phyloP scores from a whole-genome alignment of 768 basidiomycete species.

The Pleurotus djamor region DNA sequence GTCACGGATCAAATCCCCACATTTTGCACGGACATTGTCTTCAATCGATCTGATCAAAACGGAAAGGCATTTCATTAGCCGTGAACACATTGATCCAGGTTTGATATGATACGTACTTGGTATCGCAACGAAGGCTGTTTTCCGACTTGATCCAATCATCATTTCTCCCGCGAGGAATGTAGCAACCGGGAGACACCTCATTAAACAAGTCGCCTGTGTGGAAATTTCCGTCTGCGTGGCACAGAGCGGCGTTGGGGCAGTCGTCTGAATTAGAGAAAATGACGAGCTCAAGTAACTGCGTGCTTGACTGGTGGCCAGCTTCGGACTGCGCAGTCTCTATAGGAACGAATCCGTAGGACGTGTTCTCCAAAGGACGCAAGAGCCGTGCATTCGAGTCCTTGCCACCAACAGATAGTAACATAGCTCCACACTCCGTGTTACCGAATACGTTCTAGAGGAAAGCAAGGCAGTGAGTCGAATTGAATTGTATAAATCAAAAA shows the following conservation, averaged over 20 bases:
- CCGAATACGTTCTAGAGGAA: slow-evolving; percentile 68
- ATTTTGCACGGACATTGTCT: slow-evolving; percentile 71
- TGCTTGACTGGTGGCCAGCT: slow-evolving; percentile 41
- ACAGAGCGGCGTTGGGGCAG: slow-evolving; percentile 53
- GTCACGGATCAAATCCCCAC: slow-evolving; percentile 61
- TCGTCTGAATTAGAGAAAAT: slow-evolving; percentile 55
- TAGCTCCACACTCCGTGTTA: slow-evolving; percentile 77
- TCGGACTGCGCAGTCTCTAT: slow-evolving; percentile 29
- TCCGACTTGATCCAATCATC: slow-evolving; percentile 78
- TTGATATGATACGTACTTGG: slow-evolving; percentile 40
- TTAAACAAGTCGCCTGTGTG: slow-evolving; percentile 71
- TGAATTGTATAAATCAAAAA: not conserved
- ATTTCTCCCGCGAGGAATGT: slow-evolving; percentile 56
- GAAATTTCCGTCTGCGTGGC: slow-evolving; percentile 57
- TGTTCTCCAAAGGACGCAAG: slow-evolving; percentile 56
- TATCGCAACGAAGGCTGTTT: slow-evolving; percentile 66
- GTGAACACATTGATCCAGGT: not conserved
- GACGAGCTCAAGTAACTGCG: slow-evolving; percentile 54
- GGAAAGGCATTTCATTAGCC: slow-evolving; percentile 10
- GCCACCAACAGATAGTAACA: slow-evolving; percentile 60
- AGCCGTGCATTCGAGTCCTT: slow-evolving; percentile 47
- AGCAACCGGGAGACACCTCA: slow-evolving; percentile 46
- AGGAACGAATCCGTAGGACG: slow-evolving; percentile 67
- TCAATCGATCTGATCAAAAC: slow-evolving; percentile 57
- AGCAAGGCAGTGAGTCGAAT: not conserved